Evolutionary conservation across 208 protist genomes (phyloP), one percentile per base, ranked within the genome.

Genomic region (Leishmania arabica): DNA sequence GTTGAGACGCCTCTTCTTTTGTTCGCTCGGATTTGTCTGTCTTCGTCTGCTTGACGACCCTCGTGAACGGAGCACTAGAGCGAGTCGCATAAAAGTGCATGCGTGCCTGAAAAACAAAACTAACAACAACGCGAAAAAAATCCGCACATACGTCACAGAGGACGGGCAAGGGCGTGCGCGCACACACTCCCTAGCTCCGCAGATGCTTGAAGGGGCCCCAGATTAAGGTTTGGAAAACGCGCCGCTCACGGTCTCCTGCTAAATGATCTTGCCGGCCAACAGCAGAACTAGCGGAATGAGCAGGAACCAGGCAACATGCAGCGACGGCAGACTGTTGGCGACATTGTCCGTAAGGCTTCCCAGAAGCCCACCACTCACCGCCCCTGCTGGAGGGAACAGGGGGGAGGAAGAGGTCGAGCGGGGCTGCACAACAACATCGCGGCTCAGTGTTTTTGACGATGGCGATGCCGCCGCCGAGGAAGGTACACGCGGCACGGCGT

Each of bases 281-380:
- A 70, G 58, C 64, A 85, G 31, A 56, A 75, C 49, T 13, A 85
- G 62, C 15, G 81, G 81, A 17, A 81, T 42, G 3, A 65, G 21
- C 3, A 81, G 69, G 51, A 81, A 85, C 31, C 68, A 42, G 17
- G 58, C 27, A 21, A 75, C 53, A 24, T 62, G 81, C 76, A 62
- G n/a, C 53, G 69, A 65, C 42, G 64, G 9, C 4, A 51, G 51
- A 37, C 13, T 19, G 17, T 53, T 40, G 6, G 17, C 17, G 1
- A 70, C 1, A 27, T 70, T 56, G 15, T 5, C 11, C 68, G 54
- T 37, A 6, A 79, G 40, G 65, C n/a, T 64, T 1, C 56, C 54
- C 27, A 85, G 49, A 51, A 74, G 37, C 1, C 70, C 76, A 34
- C 37, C 42, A 27, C 47, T 42, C 15, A 8, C 77, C 3, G 62